Base-by-base conservation (phyloP, 768 basidiomycete genomes). In the Russula virescens region DNA sequence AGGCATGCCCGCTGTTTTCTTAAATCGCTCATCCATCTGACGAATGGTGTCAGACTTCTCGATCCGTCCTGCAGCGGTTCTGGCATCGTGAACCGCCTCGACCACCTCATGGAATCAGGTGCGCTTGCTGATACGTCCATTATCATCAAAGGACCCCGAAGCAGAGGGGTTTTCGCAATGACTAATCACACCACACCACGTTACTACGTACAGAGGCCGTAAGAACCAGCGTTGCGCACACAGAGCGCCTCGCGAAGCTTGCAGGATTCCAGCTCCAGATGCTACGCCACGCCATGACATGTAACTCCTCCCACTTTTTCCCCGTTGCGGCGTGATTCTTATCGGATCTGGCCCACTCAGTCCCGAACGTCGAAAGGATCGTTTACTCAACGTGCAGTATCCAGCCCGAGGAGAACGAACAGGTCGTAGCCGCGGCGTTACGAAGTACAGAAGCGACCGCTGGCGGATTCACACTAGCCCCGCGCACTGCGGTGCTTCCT, bases 341-440 rank as follows among this genome's bases (percentile, higher is more conserved):
- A 46, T 9, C 34, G 49, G 52, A 54, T 1, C 13, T 26, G 48
- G 23, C 35, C 48, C 48, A 21, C 43, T 21, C 66, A 96, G 94
- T 95, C 73, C 87, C 91, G 1, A 78, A 79, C 45, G 90, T 86
- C 40, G 74, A 79, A 61, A 85, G 83, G 68, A 92, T 99, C 68
- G 94, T 94, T 28, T 98, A 99, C 74, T 98, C 95, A 25, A 99
- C 97, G n/a, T 99, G 96, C 72, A 97, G 94, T 65, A 79, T 97
- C 51, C 88, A 98, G 73, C 83, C 89, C 16, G 82, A 81, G 46
- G 97, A 99, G 71, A 95, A 99, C 73, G 97, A 99, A 72, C 85
- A 85, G 62, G 97, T 98, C 60, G 91, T 98, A 10, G 77, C 82
- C 8, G 78, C 83, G 58, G 87, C 88, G 4, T 79, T 98, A 49